Evolutionary conservation across 345 rosid genomes (phyloP).

Genomic region (Populus deltoides): DNA sequence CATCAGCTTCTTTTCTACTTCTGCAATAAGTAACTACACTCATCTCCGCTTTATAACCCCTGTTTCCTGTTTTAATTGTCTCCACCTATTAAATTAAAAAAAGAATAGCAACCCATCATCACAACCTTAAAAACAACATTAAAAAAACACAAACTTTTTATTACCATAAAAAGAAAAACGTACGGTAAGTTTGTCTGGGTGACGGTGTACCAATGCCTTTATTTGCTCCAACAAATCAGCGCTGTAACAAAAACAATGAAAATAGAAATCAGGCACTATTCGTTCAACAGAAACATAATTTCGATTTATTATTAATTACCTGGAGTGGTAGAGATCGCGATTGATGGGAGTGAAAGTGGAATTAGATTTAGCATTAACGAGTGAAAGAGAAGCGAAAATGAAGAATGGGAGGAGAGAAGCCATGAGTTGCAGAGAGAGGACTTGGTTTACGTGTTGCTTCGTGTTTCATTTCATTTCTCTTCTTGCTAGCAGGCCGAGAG

Average conservation of each 20-base stretch:
- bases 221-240: conserved; percentile 61
- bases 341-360: conserved; percentile 57
- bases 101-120: neutral
- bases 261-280: neutral
- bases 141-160: neutral
- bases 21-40: conserved; percentile 64
- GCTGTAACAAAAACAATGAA: conserved; percentile 30
- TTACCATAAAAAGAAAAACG: conserved; percentile 4
- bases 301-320: conserved; percentile 23
- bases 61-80: conserved; percentile 53
- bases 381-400: conserved; percentile 13
- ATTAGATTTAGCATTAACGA: conserved; percentile 22
- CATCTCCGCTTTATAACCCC: conserved; percentile 66
- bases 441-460: neutral
- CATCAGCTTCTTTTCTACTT: conserved; percentile 40
- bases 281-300: neutral
- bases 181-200: conserved; percentile 72
- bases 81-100: conserved; percentile 41
- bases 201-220: conserved; percentile 60
- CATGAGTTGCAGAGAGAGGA: conserved; percentile 2
- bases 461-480: neutral
- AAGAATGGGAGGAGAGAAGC: conserved; percentile 21
- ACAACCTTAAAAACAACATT: neutral
- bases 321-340: conserved; percentile 80
- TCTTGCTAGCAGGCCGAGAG: neutral